Conservation (phyloP, 2,329 filamentous ascomycete genomes). For the Stenocarpella maydis region DNA sequence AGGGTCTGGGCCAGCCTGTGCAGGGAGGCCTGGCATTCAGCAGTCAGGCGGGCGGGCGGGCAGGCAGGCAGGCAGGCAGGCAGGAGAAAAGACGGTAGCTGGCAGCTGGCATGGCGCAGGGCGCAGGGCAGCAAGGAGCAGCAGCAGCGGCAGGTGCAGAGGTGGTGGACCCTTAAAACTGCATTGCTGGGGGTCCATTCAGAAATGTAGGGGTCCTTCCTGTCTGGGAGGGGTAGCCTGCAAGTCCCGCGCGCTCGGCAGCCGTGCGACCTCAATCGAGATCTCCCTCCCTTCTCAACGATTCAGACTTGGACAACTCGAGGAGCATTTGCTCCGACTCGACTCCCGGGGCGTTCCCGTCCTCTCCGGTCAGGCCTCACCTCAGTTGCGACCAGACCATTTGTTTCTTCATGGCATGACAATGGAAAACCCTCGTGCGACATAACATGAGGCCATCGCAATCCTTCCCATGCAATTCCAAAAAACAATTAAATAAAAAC, state of each 20-base stretch:
- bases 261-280: constrained; percentile 10
- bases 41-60: neutral
- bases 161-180: constrained; percentile 15
- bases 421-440: neutral
- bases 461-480: neutral
- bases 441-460: neutral
- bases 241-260: neutral
- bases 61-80: neutral
- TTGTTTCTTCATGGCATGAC: neutral
- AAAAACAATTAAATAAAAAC: neutral
- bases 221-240: constrained; percentile 24
- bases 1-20: too few relatives aligned
- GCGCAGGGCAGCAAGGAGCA: neutral
- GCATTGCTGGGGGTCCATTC: constrained; percentile 6
- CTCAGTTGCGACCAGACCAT: too few relatives aligned
- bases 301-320: neutral
- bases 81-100: neutral
- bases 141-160: neutral
- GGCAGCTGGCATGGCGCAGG: constrained; percentile 8
- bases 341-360: neutral
- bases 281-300: neutral
- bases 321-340: constrained; percentile 17
- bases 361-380: neutral
- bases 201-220: constrained; percentile 21
- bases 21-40: too few relatives aligned